Evolutionary conservation across 495 filamentous ascomycete genomes (phyloP), one percentile per base, ranked within the genome.

Genomic region (Penicillium dipodomyicola): DNA sequence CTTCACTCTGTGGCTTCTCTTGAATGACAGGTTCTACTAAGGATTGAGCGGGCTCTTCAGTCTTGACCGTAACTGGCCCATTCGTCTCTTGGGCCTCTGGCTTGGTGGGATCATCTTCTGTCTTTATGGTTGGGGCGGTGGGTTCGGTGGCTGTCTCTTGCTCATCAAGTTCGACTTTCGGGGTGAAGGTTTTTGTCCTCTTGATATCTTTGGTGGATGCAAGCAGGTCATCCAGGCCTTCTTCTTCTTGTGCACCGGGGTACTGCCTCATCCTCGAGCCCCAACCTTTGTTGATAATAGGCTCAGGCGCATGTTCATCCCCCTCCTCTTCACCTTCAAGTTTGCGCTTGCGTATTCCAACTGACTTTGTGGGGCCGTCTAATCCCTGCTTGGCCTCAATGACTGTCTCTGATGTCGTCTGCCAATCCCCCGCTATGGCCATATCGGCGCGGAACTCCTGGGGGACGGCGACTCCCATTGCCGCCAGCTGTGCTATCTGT

Each of bases 371-470:
- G 22, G 64, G 62, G 12, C 75, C 63, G 5, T 63, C 71, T 7
- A 75, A 71, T 29, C 82, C 81, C 19, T 80, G 74, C 47, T 63
- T 54, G 37, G 63, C 57, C 27, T 86, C 68, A 20, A 79, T 64
- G 44, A 61, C 75, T 35, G 61, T 67, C 65, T 86, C 82, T 3
- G 82, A 80, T 1, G 89, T 82, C 7, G 86, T 87, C 64, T 89
- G 81, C 94, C 94, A 99, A 44, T 94, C 88, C 20, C 94, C 91
- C n/a, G 86, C 86, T 77, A 96, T 80, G 5, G 91, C 91, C 84
- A 96, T 85, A 52, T 91, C 87, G 7, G 77, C 72, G 49, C 91
- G 77, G 60, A 85, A 84, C 63, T 93, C 87, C 29, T 91, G 85
- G 11, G 94, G 94, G 33, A 97, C 83, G 17, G 82, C 82, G 42